Evolutionary conservation across 2,329 filamentous ascomycete species (phyloP).

Genomic region (Arthroderma sp.): DNA sequence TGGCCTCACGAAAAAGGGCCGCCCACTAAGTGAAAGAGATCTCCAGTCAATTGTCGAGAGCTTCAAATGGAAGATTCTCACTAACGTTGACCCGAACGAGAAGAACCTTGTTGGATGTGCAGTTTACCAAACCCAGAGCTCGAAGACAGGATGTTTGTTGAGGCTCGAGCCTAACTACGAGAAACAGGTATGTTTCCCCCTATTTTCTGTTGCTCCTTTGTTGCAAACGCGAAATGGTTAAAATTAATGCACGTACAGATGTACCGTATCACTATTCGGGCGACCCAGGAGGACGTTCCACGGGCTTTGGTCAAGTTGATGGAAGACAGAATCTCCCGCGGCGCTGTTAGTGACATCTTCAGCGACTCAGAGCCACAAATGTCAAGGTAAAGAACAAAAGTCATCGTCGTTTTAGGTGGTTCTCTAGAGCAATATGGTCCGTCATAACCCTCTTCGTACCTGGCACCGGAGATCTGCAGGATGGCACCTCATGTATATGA

Average conservation of each 20-base stretch:
- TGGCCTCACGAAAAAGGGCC: conserved; percentile 46
- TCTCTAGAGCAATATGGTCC: neutral
- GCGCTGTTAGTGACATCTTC: conserved; percentile 17
- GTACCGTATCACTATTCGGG: conserved; percentile 85
- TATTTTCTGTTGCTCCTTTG: neutral
- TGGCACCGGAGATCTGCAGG: neutral
- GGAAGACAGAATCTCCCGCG: conserved; percentile 64
- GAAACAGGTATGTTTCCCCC: conserved; percentile 59
- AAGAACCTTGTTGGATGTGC: conserved; percentile 86
- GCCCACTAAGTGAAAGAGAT: conserved; percentile 58
- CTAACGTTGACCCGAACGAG: conserved; percentile 76
- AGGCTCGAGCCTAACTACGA: conserved; percentile 88
- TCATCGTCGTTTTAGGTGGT: neutral
- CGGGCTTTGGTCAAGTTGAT: conserved; percentile 69
- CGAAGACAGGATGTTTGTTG: conserved; percentile 89
- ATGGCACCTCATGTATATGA: neutral
- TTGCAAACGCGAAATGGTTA: neutral
- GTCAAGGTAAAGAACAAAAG: neutral
- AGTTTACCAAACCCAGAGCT: conserved; percentile 64
- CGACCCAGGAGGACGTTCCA: conserved; percentile 83
- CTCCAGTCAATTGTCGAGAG: conserved; percentile 64
- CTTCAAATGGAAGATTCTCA: conserved; percentile 79
- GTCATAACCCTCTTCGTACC: no score
- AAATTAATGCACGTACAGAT: conserved; percentile 49
- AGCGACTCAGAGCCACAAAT: neutral